These are phyloP conservation scores for Antarctomyces pellizariae DNA, from an alignment of 495 filamentous ascomycete species.

Conservation along the genomic window DNA sequence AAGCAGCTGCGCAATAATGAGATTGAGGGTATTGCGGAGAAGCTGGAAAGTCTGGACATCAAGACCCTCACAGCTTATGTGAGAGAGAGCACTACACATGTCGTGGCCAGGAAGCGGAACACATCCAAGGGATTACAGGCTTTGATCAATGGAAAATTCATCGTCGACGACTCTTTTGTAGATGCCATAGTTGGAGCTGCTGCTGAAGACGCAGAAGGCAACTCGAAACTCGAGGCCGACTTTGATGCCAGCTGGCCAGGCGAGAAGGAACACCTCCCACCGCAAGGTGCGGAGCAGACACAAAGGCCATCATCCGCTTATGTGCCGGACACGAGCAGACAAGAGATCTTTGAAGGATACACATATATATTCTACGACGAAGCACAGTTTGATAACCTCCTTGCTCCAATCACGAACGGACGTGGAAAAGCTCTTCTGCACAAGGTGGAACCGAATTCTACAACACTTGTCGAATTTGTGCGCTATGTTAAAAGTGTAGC, in stretches of 20 bases:
- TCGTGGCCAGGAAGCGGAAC: slow-evolving; percentile 76
- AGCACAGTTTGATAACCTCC: slow-evolving; percentile 55
- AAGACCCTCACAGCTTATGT: slow-evolving; percentile 59
- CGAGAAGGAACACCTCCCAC: slow-evolving; percentile 42
- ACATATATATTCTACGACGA: slow-evolving; percentile 72
- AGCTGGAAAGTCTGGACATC: slow-evolving; percentile 63
- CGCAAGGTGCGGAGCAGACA: slow-evolving; percentile 47
- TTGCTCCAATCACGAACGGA: slow-evolving; percentile 49
- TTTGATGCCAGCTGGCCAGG: slow-evolving; percentile 70
- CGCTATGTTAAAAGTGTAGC: slow-evolving; percentile 51
- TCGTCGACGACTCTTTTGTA: slow-evolving; percentile 57
- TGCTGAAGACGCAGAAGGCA: slow-evolving; percentile 27
- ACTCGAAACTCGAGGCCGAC: slow-evolving; percentile 54
- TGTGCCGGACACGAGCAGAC: slow-evolving; percentile 37
- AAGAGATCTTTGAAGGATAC: slow-evolving; percentile 61
- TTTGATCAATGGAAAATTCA: slow-evolving; percentile 59
- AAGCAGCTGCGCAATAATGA: slow-evolving; percentile 53
- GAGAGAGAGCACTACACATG: slow-evolving; percentile 51
- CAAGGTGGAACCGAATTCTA: slow-evolving; percentile 34
- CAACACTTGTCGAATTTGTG: slow-evolving; percentile 52
- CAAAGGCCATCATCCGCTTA: slow-evolving; percentile 38
- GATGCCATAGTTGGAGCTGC: slow-evolving; percentile 51
- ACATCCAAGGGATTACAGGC: slow-evolving; percentile 68
- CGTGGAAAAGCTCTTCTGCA: slow-evolving; percentile 60
- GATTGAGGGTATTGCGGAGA: slow-evolving; percentile 33